Percentiles rank a stretch among this genome's conserved stretches.
phyloP scores from a whole-genome alignment of 495 filamentous ascomycete genomes.

The Penicillium desertorum region DNA sequence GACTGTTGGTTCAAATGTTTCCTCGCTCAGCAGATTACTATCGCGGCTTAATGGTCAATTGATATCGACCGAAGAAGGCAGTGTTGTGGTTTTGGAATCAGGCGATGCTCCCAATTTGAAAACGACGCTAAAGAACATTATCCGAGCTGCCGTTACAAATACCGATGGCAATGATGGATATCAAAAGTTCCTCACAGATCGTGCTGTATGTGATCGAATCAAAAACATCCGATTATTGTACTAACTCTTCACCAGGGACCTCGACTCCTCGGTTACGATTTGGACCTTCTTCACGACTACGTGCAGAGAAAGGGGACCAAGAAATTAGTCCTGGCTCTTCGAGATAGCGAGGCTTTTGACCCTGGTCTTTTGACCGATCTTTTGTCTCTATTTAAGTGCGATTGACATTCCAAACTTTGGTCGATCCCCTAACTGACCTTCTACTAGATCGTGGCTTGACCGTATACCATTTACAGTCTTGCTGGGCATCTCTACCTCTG shows the following conservation, averaged over 20 bases:
- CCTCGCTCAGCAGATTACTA: constrained; percentile 72
- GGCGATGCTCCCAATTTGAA: constrained; percentile 82
- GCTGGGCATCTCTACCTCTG: constrained; percentile 86
- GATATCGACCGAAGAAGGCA: constrained; percentile 45
- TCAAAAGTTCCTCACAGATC: constrained; percentile 46
- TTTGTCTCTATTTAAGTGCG: constrained; percentile 73
- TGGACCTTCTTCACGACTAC: constrained; percentile 73
- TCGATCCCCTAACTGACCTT: constrained; percentile 18
- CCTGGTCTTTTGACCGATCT: constrained; percentile 73
- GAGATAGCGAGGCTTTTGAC: constrained; percentile 94
- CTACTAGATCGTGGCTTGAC: constrained; percentile 72
- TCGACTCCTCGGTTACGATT: constrained; percentile 85
- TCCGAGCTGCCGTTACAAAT: constrained; percentile 64
- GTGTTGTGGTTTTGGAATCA: constrained; percentile 71
- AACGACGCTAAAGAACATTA: constrained; percentile 76
- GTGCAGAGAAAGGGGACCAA: constrained; percentile 54
- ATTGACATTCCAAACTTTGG: neutral
- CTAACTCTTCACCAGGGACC: constrained; percentile 50
- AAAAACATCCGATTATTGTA: constrained; percentile 1
- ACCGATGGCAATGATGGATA: constrained; percentile 49
- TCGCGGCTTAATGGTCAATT: constrained; percentile 58
- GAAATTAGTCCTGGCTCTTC: constrained; percentile 73
- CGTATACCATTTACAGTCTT: constrained; percentile 87
- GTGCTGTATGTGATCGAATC: constrained; percentile 47
- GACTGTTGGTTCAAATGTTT: constrained; percentile 81